Evolutionary conservation across 768 basidiomycete genomes (phyloP), one percentile per base, ranked within the genome.

Genomic region (Calocera viscosa): DNA sequence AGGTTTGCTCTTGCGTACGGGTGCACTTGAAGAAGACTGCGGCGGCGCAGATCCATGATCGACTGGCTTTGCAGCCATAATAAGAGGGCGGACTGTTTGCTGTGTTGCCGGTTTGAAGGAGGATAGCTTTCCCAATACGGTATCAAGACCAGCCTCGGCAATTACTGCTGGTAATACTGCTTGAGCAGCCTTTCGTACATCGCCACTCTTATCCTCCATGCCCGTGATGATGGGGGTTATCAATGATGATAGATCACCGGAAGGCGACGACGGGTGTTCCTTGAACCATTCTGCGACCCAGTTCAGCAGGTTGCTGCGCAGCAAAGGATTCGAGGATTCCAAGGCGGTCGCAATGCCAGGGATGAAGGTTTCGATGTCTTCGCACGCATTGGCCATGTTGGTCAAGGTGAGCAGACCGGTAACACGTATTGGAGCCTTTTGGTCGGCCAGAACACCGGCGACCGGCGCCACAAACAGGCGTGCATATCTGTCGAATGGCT

Each of bases 61-160:
- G 3, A 67, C 65, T 11, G 53, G 66, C 43, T 76, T 73, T 34
- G 92, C 91, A 14, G 89, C 87, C 74, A 96, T 90, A 67, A 99
- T 91, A 38, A 97, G 80, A 11, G 94, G 94, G 10, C 89, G 77
- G 3, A 93, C 91, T 30, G 88, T 88, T 43, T 84, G 78, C 65
- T 87, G 87, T 11, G 94, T 94, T 0, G 96, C 96, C 30, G 95
- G 89, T 74, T 98, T 99, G 68, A 99, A 80, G 0, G 86, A 84
- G 68, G 82, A 86, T 11, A 93, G 89, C 76, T 93, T 87, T 35
- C 90, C 86, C 80, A 96, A 80, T 64, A 98, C 87, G 71, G 84
- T 85, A 70, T 93, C 90, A 72, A 84, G 91, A 2, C 96, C 93
- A 38, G 85, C 86, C 53, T 76, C 84, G 1, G 81, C 77, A 63